Evolutionary conservation across 2,329 filamentous ascomycete species (phyloP).

Genomic region (Diaporthe citriasiana): DNA sequence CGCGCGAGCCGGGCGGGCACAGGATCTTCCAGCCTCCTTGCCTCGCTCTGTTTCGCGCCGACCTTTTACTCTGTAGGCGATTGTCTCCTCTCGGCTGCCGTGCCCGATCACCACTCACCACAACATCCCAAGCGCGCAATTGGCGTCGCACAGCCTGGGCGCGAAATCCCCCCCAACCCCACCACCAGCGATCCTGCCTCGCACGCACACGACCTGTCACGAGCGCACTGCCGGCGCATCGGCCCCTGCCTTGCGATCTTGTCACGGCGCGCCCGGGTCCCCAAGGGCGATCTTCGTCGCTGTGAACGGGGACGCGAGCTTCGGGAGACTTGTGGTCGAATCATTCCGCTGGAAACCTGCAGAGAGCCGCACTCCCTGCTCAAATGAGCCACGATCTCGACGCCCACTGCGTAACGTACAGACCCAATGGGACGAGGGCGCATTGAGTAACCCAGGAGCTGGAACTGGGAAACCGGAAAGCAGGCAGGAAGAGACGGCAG

Average conservation of each 20-base stretch:
- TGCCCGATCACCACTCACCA: conserved; percentile 23
- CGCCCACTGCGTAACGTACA: conserved; percentile 59
- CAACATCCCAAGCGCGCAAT: conserved; percentile 29
- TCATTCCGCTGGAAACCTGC: conserved; percentile 52
- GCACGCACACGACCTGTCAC: conserved; percentile 3
- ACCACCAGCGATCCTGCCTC: conserved; percentile 1
- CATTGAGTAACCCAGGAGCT: conserved; percentile 53
- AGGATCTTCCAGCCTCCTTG: conserved; percentile 27
- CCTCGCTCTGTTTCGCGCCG: conserved; percentile 38
- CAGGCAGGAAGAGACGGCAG: conserved; percentile 47
- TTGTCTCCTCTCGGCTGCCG: conserved; percentile 5
- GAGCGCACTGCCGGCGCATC: conserved; percentile 27
- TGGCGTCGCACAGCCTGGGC: conserved; percentile 37
- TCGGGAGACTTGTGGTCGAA: conserved; percentile 50
- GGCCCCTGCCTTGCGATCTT: conserved; percentile 17
- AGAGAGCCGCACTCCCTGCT: conserved; percentile 57
- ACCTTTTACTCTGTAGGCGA: not conserved
- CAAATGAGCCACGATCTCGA: conserved; percentile 59
- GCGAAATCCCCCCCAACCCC: conserved; percentile 3
- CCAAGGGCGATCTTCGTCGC: conserved; percentile 29
- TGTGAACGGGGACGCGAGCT: conserved; percentile 30
- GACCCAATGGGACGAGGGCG: conserved; percentile 59
- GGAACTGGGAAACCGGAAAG: conserved; percentile 48
- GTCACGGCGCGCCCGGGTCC: conserved; percentile 1
- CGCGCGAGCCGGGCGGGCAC: conserved; percentile 23